A percentile compares a stretch with the other conserved stretches of the same genome.
Evolutionary conservation across 2,329 filamentous ascomycete genomes (phyloP).

Genomic region (Fusarium pseudoanthophilum): DNA sequence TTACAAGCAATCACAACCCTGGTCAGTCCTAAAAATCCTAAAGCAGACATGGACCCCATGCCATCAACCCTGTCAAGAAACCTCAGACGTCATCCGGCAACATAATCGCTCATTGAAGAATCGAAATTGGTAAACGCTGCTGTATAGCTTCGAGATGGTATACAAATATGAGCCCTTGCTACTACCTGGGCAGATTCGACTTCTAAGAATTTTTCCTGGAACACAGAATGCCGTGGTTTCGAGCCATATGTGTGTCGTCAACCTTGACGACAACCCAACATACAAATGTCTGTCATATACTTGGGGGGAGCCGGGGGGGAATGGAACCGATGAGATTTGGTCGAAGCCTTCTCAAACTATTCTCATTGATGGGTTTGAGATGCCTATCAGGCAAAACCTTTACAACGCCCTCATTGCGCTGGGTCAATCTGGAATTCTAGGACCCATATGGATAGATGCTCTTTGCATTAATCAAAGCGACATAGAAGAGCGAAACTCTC

Average conservation of each 20-base stretch:
- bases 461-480: conserved; percentile 2
- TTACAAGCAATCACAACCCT: not conserved
- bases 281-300: conserved; percentile 7
- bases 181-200: not conserved
- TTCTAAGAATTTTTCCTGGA: not conserved
- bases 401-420: not conserved
- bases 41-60: not conserved
- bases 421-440: not conserved
- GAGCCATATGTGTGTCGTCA: not conserved
- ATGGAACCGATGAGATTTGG: not conserved
- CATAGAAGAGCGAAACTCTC: not conserved
- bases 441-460: conserved; percentile 3
- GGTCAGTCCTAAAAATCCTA: not conserved
- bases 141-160: not conserved
- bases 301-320: not conserved
- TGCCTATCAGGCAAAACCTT: not conserved
- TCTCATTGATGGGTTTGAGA: not conserved
- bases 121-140: not conserved
- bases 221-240: not conserved
- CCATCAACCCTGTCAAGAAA: not conserved
- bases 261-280: not conserved
- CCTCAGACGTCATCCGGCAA: not conserved
- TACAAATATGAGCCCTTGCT: not conserved
- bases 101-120: not conserved
- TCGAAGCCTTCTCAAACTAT: not conserved